Evolutionary conservation across 371 early-diverging fungal species (phyloP), one percentile per base, ranked within the genome.

Genomic region (Blastocladiella emersonii): DNA sequence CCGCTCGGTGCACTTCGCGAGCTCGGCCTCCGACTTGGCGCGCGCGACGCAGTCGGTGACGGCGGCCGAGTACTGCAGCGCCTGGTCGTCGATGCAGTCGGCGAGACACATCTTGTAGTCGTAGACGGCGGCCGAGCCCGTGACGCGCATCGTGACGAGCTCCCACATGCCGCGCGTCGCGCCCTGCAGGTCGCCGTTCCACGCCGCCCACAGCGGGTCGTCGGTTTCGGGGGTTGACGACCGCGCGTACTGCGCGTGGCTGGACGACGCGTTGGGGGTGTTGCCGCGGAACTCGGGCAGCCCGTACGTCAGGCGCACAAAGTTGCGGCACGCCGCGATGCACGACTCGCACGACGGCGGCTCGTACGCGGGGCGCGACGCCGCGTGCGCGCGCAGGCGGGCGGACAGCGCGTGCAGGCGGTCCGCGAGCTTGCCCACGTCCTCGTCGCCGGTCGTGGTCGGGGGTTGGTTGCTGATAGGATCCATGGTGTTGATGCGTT

Each of bases 31-130:
- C 15, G 53, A 30, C 32, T 34, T 36, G 10, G 59, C 59, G 37
- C 43, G 37, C 17, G 12, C 15, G 8, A 37, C 59, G 44, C 59
- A 59, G 25, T 36, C 32, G 7, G 59, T 36, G 17, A 59, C 59
- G 12, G 13, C 21, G 2, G n/a, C 27, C 37, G 37, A 25, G 32
- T 59, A 59, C 5, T 25, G 35, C 5, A 27, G n/a, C 17, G 37
- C 41, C 2, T 34, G 19, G 44, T 59, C 59, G 21, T 59, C 59
- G 13, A 59, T 59, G 32, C 59, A 59, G 44, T 59, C 59, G 37
- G 59, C 59, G 15, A 59, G 44, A 10, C 59, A 59, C 37, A 19
- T 37, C 17, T 59, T 59, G 59, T 59, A 59, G 32, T 37, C 53
- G 19, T 51, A 32, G 19, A 51, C 17, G 2, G 53, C 53, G 15